phyloP scores from a whole-genome alignment of 805 yeast genomes.

The Lipomyces orientalis region DNA sequence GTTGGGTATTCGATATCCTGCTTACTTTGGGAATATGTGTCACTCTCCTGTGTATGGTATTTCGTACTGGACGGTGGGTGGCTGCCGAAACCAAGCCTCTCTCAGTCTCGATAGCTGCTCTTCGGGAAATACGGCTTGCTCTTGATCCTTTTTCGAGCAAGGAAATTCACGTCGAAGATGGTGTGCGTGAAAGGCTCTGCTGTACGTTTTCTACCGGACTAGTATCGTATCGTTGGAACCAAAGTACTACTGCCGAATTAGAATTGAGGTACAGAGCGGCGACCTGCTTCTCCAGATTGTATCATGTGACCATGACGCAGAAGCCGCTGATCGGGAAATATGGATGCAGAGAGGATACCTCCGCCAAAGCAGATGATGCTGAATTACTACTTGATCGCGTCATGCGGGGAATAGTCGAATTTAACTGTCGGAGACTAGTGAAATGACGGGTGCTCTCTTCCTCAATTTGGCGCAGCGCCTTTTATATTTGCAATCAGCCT shows the following conservation, averaged over 20 bases:
- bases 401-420: too few species aligned
- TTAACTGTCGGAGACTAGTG: too few species aligned
- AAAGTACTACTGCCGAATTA: too few species aligned
- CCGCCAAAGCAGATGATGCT: not conserved
- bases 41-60: constrained; percentile 18
- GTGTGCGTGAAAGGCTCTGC: too few species aligned
- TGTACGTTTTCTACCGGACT: too few species aligned
- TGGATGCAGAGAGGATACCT: not conserved
- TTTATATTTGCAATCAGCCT: too few species aligned
- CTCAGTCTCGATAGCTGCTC: constrained; percentile 84
- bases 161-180: constrained; percentile 51
- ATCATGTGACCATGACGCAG: too few species aligned
- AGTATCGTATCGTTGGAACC: too few species aligned
- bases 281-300: not conserved
- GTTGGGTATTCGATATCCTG: constrained; percentile 74
- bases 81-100: constrained; percentile 88
- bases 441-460: too few species aligned
- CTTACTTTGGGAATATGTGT: constrained; percentile 42
- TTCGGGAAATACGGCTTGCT: constrained; percentile 71
- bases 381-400: too few species aligned
- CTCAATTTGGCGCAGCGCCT: too few species aligned
- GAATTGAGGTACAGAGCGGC: not conserved
- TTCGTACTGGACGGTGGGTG: constrained; percentile 1
- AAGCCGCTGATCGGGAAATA: too few species aligned
- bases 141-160: constrained; percentile 43